Evolutionary conservation across 352 stramenopile species (phyloP).

Genomic region (Globisporangium cylindrosporum): DNA sequence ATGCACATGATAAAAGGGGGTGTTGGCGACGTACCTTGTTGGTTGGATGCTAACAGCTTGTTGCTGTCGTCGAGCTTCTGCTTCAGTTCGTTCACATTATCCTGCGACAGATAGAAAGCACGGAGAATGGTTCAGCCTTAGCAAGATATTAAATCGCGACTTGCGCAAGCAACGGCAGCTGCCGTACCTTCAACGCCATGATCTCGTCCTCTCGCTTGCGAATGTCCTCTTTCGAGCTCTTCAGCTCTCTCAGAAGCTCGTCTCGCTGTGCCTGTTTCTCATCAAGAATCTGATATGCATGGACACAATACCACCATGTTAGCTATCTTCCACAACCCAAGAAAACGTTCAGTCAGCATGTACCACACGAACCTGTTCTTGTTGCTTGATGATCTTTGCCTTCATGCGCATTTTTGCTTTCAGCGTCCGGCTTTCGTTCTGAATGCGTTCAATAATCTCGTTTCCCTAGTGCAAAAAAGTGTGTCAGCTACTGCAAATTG

Average conservation of each 20-base stretch:
- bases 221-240: slow-evolving; percentile 63
- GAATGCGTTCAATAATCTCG: slow-evolving; percentile 88
- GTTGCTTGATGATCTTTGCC: slow-evolving; percentile 88
- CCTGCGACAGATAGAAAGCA: slow-evolving; percentile 19
- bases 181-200: slow-evolving; percentile 45
- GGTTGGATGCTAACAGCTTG: slow-evolving; percentile 84
- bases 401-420: slow-evolving; percentile 86
- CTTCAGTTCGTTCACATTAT: slow-evolving; percentile 69
- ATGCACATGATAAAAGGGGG: not conserved
- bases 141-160: not conserved
- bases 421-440: slow-evolving; percentile 73
- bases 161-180: not conserved
- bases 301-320: slow-evolving; percentile 1
- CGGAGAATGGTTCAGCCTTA: not conserved
- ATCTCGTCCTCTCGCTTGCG: slow-evolving; percentile 71
- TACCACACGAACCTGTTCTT: slow-evolving; percentile 57
- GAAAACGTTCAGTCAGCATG: not conserved
- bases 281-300: slow-evolving; percentile 47
- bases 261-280: slow-evolving; percentile 78
- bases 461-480: slow-evolving; percentile 53
- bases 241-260: slow-evolving; percentile 57
- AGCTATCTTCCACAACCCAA: not conserved
- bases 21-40: slow-evolving; percentile 61
- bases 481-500: not conserved
- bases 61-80: slow-evolving; percentile 88